Percentiles rank a stretch among this genome's conserved stretches.
Evolutionary conservation across 495 filamentous ascomycete species (phyloP).

Genomic region (Penicillium malachiteum): DNA sequence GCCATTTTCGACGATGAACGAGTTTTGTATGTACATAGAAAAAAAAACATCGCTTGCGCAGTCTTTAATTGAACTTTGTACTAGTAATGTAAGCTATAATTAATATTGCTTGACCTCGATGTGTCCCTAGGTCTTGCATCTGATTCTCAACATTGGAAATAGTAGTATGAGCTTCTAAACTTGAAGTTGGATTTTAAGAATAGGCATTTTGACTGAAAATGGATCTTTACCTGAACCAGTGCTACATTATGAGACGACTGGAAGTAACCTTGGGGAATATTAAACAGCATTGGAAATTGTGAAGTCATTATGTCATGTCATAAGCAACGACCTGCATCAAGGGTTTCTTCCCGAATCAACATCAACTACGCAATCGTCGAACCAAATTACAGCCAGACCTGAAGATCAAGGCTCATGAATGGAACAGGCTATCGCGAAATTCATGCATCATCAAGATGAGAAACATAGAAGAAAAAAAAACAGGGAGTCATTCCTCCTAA

Average conservation of each 20-base stretch:
- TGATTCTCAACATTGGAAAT: no score
- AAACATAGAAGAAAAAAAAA: not conserved
- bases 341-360: not conserved
- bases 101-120: no score
- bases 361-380: not conserved
- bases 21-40: constrained; percentile 29
- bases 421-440: not conserved
- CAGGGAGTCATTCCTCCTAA: not conserved
- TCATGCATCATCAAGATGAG: not conserved
- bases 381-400: not conserved
- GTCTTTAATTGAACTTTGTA: not conserved
- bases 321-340: no score
- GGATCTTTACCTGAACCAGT: no score
- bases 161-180: no score
- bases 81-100: no score
- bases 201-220: no score
- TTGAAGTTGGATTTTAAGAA: no score
- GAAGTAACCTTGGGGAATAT: not conserved
- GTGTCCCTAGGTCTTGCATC: no score
- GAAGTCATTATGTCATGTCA: constrained; percentile 2
- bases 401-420: not conserved
- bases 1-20: constrained; percentile 11
- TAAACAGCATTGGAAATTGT: not conserved
- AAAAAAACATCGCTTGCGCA: constrained; percentile 1
- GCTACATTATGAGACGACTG: no score